Evolutionary conservation across 2,329 filamentous ascomycete species (phyloP).

Genomic region (Chaetoscypha palmicola): DNA sequence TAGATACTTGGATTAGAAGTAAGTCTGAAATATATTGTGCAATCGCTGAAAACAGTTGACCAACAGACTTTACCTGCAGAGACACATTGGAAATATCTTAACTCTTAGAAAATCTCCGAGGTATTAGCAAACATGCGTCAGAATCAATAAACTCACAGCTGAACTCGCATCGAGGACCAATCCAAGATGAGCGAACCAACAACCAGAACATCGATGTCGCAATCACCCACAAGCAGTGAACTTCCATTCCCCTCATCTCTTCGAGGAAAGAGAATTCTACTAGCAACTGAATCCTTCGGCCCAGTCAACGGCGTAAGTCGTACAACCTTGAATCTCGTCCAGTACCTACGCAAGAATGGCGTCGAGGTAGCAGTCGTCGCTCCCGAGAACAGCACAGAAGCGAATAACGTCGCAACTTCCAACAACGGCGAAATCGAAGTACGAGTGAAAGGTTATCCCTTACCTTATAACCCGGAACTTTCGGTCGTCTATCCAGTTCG

Average conservation of each 20-base stretch:
- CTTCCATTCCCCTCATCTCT: constrained; percentile 39
- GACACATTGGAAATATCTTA: no score
- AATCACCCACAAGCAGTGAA: no score
- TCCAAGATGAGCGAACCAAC: no score
- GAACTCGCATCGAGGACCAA: no score
- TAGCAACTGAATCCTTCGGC: constrained; percentile 65
- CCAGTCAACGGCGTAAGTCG: constrained; percentile 68
- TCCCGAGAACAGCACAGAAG: constrained; percentile 47
- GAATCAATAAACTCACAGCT: no score
- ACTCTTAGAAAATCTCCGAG: no score
- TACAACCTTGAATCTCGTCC: constrained; percentile 62
- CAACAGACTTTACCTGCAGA: no score
- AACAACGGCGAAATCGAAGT: constrained; percentile 40
- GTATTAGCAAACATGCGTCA: no score
- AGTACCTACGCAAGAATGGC: constrained; percentile 57
- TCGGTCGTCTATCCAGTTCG: constrained; percentile 64
- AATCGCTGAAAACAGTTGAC: no score
- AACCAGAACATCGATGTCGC: no score
- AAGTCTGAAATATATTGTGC: no score
- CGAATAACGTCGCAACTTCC: constrained; percentile 20
- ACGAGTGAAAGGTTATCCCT: constrained; percentile 55
- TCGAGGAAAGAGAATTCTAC: constrained; percentile 54
- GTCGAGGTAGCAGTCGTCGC: constrained; percentile 61
- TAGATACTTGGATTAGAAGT: no score
- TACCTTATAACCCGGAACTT: constrained; percentile 66